These are phyloP conservation scores for Solanum chaucha DNA, from an alignment of 257 asterid genomes.

Conservation along the genomic window DNA sequence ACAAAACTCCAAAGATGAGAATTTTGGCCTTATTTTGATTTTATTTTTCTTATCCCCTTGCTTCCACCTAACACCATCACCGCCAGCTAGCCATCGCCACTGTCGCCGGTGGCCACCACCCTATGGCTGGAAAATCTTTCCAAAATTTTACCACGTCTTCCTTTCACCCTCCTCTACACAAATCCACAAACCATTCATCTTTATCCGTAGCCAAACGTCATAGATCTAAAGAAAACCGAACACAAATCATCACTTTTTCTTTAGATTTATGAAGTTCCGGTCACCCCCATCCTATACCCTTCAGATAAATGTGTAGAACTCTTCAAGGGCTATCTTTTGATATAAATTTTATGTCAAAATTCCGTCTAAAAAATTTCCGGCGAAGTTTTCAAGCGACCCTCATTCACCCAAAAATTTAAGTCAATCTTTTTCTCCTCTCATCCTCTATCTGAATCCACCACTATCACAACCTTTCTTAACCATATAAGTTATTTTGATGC, in stretches of 20 bases:
- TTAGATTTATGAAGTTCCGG: too few relatives aligned
- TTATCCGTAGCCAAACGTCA: not conserved
- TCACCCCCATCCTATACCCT: not conserved
- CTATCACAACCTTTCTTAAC: not conserved
- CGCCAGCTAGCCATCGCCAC: not conserved
- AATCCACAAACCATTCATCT: not conserved
- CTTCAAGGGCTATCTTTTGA: not conserved
- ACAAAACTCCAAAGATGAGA: too few relatives aligned
- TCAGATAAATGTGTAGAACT: too few relatives aligned
- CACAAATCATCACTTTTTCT: not conserved
- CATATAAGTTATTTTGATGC: not conserved
- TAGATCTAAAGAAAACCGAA: not conserved
- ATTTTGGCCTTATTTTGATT: too few relatives aligned
- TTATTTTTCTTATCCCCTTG: not conserved
- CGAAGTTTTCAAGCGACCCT: too few relatives aligned
- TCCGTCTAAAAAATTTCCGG: not conserved
- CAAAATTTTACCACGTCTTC: not conserved
- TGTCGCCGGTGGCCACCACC: not conserved
- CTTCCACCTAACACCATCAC: not conserved
- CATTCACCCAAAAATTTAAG: not conserved
- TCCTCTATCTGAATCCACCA: not conserved
- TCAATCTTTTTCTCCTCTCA: not conserved
- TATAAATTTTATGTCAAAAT: not conserved
- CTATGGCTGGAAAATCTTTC: not conserved
- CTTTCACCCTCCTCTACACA: not conserved